phyloP scores from a whole-genome alignment of 805 yeast genomes.

The Ogataea nakhonphanomensis region DNA sequence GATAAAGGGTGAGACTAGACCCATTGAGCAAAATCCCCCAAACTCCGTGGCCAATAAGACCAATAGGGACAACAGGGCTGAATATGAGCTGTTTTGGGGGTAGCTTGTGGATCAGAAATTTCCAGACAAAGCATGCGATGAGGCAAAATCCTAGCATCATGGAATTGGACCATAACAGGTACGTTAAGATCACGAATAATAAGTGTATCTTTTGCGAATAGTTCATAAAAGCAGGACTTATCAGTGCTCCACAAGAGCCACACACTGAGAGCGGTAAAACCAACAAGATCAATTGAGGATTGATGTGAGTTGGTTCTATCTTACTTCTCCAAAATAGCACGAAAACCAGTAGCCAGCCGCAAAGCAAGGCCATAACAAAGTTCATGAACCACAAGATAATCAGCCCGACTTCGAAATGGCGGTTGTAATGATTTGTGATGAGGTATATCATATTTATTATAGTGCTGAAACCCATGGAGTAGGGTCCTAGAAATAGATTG shows the following conservation, averaged over 20 bases:
- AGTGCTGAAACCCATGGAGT: constrained; percentile 77
- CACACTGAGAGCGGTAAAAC: constrained; percentile 75
- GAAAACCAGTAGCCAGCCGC: constrained; percentile 58
- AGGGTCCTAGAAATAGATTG: constrained; percentile 69
- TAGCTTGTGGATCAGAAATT: constrained; percentile 51
- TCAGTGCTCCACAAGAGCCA: constrained; percentile 59
- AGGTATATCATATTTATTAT: constrained; percentile 52
- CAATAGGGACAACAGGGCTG: constrained; percentile 69
- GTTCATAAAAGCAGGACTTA: constrained; percentile 42
- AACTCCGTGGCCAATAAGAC: constrained; percentile 82
- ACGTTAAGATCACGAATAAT: constrained; percentile 51
- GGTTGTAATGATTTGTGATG: constrained; percentile 36
- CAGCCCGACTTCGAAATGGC: constrained; percentile 36
- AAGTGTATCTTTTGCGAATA: constrained; percentile 37
- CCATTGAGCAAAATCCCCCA: constrained; percentile 51
- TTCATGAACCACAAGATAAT: constrained; percentile 68
- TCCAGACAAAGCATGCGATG: constrained; percentile 56
- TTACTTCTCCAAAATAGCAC: constrained; percentile 40
- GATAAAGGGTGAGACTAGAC: constrained; percentile 16
- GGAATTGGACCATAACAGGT: constrained; percentile 70
- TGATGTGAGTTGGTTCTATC: constrained; percentile 36
- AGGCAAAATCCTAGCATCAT: constrained; percentile 55
- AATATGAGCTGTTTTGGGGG: constrained; percentile 54
- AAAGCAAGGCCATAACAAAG: constrained; percentile 47
- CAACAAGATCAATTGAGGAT: constrained; percentile 62